These are phyloP conservation scores for Didymella exigua DNA, from an alignment of 2,329 filamentous ascomycete species.

Conservation along the genomic window DNA sequence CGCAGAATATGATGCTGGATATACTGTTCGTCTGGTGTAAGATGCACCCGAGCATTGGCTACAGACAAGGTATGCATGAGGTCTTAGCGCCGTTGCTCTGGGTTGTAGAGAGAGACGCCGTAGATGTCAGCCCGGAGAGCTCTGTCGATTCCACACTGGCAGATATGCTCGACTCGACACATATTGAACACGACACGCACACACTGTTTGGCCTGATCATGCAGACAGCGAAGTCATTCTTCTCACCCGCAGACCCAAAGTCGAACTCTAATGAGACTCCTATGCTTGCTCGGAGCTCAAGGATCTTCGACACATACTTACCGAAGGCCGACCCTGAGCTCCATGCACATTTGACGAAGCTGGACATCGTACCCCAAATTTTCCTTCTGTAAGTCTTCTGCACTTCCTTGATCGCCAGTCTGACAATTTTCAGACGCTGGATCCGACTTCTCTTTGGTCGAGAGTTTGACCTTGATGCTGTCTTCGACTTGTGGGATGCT, in stretches of 20 bases:
- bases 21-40: slow-evolving; percentile 96
- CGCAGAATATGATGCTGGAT: slow-evolving; percentile 82
- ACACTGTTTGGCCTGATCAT: slow-evolving; percentile 84
- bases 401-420: background rate
- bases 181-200: slow-evolving; percentile 90
- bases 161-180: slow-evolving; percentile 69
- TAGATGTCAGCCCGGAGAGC: slow-evolving; percentile 55
- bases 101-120: slow-evolving; percentile 80
- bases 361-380: slow-evolving; percentile 94
- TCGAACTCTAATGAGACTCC: slow-evolving; percentile 58
- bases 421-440: slow-evolving; percentile 71
- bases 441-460: slow-evolving; percentile 89
- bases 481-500: slow-evolving; percentile 86
- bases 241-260: slow-evolving; percentile 66
- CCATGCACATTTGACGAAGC: slow-evolving; percentile 75
- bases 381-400: slow-evolving; percentile 76
- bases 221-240: slow-evolving; percentile 84
- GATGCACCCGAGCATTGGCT: slow-evolving; percentile 82
- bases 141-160: slow-evolving; percentile 36
- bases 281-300: slow-evolving; percentile 84
- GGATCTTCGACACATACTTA: slow-evolving; percentile 83
- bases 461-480: slow-evolving; percentile 87
- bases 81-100: slow-evolving; percentile 87
- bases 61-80: slow-evolving; percentile 99
- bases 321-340: slow-evolving; percentile 82